Evolutionary conservation across 164 flowering plant species (phyloP), one percentile per base, ranked within the genome.

Genomic region (Protea cynaroides): DNA sequence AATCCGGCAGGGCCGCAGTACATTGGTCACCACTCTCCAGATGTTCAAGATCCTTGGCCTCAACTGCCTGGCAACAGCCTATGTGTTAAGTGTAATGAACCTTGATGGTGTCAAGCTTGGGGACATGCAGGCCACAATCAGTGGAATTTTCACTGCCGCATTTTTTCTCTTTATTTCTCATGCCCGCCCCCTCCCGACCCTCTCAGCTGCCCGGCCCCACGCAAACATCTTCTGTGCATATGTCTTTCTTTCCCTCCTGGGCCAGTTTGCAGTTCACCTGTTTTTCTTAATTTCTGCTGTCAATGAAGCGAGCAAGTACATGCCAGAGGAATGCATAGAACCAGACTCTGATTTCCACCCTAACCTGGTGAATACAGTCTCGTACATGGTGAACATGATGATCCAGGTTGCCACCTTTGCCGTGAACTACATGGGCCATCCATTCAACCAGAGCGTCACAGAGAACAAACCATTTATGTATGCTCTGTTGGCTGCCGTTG

Each of bases 21-120:
- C 98, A 1, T 83, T 93, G 23, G 98, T 93, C 53, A 93, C 98
- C 15, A 93, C 98, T 8, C 96, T 93, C 47, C 98, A 93, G 75
- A 93, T 93, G 98, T 93, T 93, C 80, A 93, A 93, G 76, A 93
- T 93, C 10, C 96, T 93, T 37, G 98, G 98, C 49, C 94, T 93
- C 17, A 93, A 93, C 74, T 93, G 98, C 74, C 97, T 93, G 44
- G 98, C 96, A 0, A 93, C 98, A 3, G 98, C 98, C 46, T 93
- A 93, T 71, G 98, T 93, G 23, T 82, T 90, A 51, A 93, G 98
- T 71, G 98, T 93, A 1, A 90, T 93, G 98, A 69, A 90, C 64
- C 63, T 93, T 73, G 98, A 90, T 65, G 97, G 98, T 17, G 97
- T 93, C 53, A 93, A 93, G 77, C 88, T 94, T 12, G 98, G 98